Evolutionary conservation across 805 yeast species (phyloP).

Genomic region (Sugiyamaella smithiae): DNA sequence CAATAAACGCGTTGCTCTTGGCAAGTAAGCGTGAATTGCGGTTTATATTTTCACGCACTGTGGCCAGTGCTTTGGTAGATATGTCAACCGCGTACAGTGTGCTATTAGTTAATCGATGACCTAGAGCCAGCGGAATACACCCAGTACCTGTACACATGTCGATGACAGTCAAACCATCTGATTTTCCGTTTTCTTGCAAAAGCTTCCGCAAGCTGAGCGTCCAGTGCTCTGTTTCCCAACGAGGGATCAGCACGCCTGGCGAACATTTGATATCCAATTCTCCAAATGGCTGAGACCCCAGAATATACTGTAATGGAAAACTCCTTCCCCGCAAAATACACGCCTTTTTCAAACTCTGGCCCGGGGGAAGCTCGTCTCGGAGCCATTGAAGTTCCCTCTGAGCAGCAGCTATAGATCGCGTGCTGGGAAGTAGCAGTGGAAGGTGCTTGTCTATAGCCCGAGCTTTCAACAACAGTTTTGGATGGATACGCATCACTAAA

Average conservation of each 20-base stretch:
- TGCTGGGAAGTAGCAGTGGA: conserved; percentile 25
- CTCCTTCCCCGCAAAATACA: conserved; percentile 48
- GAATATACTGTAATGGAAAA: conserved; percentile 79
- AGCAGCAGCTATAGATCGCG: conserved; percentile 39
- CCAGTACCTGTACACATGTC: conserved; percentile 92
- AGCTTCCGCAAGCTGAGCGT: conserved; percentile 40
- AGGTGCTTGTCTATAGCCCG: conserved; percentile 6
- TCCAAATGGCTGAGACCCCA: conserved; percentile 88
- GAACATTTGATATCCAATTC: conserved; percentile 55
- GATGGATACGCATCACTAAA: conserved; percentile 1
- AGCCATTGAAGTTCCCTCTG: conserved; percentile 65
- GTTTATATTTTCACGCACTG: conserved; percentile 48
- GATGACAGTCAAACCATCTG: conserved; percentile 34
- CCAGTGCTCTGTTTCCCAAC: conserved; percentile 98
- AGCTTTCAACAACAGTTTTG: not conserved
- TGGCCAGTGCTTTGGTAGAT: conserved; percentile 48
- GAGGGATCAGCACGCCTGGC: conserved; percentile 74
- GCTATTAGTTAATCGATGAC: conserved; percentile 29
- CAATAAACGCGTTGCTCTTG: conserved; percentile 8
- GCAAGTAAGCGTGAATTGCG: not conserved
- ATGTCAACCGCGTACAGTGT: conserved; percentile 53
- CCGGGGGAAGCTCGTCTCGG: conserved; percentile 48
- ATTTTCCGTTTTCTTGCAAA: conserved; percentile 10
- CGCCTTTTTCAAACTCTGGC: conserved; percentile 48
- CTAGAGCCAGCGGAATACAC: conserved; percentile 65